A percentile compares a stretch with the other conserved stretches of the same genome.
These are phyloP conservation scores for Alternaria hordeiaustralica DNA, from an alignment of 2,329 filamentous ascomycete genomes.

Conservation along the genomic window DNA sequence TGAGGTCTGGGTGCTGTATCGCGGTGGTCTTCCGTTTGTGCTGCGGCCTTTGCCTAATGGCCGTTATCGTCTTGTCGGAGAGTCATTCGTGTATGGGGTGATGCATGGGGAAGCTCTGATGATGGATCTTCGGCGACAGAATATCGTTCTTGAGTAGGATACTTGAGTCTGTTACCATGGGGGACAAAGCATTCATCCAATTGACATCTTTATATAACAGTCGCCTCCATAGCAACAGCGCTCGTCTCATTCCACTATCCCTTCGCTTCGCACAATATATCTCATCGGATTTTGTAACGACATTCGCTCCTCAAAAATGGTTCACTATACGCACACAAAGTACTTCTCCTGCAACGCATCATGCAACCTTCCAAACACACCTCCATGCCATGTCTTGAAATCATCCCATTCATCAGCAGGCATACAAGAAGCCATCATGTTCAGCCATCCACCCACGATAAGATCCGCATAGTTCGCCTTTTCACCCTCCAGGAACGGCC, in stretches of 20 bases:
- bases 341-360: slow-evolving; percentile 50
- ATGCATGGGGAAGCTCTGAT: slow-evolving; percentile 30
- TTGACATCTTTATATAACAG: too few species aligned
- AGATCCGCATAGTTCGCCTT: slow-evolving; percentile 61
- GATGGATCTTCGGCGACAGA: slow-evolving; percentile 12
- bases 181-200: too few species aligned
- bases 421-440: slow-evolving; percentile 53
- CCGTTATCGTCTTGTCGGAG: slow-evolving; percentile 28
- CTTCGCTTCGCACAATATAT: background rate
- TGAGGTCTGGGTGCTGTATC: slow-evolving; percentile 29
- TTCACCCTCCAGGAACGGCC: slow-evolving; percentile 58
- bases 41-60: slow-evolving; percentile 23
- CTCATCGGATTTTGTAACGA: background rate
- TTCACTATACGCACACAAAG: slow-evolving; percentile 13
- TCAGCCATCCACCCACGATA: slow-evolving; percentile 64
- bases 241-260: background rate
- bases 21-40: slow-evolving; percentile 23
- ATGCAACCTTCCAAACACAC: slow-evolving; percentile 59
- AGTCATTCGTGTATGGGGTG: slow-evolving; percentile 34
- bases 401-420: slow-evolving; percentile 57
- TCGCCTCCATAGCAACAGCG: too few species aligned
- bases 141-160: slow-evolving; percentile 22
- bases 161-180: too few species aligned
- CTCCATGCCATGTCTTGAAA: slow-evolving; percentile 57
- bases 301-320: background rate